Evolutionary conservation across 164 flowering plant species (phyloP), one percentile per base, ranked within the genome.

Genomic region (Umbellularia californica): DNA sequence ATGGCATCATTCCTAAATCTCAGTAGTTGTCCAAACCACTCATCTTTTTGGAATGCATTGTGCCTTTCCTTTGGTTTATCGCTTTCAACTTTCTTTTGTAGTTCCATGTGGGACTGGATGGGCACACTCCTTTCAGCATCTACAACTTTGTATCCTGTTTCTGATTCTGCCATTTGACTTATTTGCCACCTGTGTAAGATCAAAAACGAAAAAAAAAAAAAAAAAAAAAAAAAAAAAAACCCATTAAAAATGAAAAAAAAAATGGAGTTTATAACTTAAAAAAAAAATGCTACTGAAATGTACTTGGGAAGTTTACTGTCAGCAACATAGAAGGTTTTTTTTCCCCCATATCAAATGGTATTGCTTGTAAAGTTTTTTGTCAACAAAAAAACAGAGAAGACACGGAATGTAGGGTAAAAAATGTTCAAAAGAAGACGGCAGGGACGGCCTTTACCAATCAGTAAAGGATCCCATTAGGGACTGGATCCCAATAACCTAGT

Each of bases 1-100:
- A 95, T 51, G 17, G 87, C 90, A 80, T 95, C 96, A 79, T 95
- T 95, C 83, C 99, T 90, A 74, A 93, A 84, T 83, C 94, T 84
- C 91, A 78, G 79, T 22, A 92, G 82, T 82, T 82, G 82, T 41
- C 90, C 89, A 77, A 88, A 75, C 98, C 97, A 95, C 81, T 95
- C 99, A 20, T 84, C 82, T 81, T 92, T 90, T 81, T 89, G 99
- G 75, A 78, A 86, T 23, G 72, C 74, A 77, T 89, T 72, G 66
- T 55, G 85, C 75, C 90, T 89, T 75, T 84, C 92, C 78, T 79
- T 84, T 6, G 71, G 50, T 50, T 78, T 87, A 73, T 90, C 92
- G 14, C 69, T 75, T 41, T 81, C 85, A 71, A 76, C 35, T 66
- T 78, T 85, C 77, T 82, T 86, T 65, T 72, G 72, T 64, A 81